Percentiles rank a stretch among this genome's conserved stretches.
Evolutionary conservation across 228 moss, liverwort and hornwort genomes (phyloP).

Genomic region (Sphagnum fallax): DNA sequence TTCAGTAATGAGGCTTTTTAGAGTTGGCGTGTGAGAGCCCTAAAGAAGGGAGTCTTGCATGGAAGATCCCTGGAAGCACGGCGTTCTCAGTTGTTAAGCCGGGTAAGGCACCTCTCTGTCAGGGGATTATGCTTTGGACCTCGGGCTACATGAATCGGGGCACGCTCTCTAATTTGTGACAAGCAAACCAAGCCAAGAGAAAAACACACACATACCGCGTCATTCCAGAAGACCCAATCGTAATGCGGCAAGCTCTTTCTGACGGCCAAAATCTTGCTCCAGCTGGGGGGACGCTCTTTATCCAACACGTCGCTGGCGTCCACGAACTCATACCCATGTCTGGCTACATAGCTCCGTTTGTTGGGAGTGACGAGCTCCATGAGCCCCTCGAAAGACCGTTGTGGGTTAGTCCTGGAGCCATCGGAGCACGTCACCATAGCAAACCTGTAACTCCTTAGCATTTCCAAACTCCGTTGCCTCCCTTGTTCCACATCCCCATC

Average conservation of each 20-base stretch:
- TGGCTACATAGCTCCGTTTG: slow-evolving; percentile 71
- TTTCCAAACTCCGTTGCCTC: slow-evolving; percentile 9
- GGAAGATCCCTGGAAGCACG: too few species aligned
- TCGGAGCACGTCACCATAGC: slow-evolving; percentile 97
- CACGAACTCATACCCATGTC: slow-evolving; percentile 91
- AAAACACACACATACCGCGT: slow-evolving; percentile 57
- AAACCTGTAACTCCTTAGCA: slow-evolving; percentile 33
- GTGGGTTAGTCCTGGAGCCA: slow-evolving; percentile 82
- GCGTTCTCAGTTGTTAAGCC: too few species aligned
- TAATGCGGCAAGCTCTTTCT: slow-evolving; percentile 77
- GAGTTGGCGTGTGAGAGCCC: too few species aligned
- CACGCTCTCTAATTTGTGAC: too few species aligned
- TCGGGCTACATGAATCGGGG: too few species aligned
- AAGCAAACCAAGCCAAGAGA: too few species aligned
- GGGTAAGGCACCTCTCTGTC: too few species aligned
- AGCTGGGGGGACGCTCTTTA: slow-evolving; percentile 83
- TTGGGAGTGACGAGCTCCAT: slow-evolving; percentile 92
- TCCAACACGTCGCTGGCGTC: slow-evolving; percentile 93
- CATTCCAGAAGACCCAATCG: slow-evolving; percentile 99
- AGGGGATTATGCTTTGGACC: too few species aligned
- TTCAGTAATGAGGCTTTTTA: too few species aligned
- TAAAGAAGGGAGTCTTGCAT: too few species aligned
- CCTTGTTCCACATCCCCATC: too few species aligned
- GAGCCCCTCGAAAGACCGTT: slow-evolving; percentile 88
- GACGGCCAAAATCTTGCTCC: slow-evolving; percentile 98